Conservation (phyloP, 768 basidiomycete genomes). For the Omphalotus guepiniiformis region DNA sequence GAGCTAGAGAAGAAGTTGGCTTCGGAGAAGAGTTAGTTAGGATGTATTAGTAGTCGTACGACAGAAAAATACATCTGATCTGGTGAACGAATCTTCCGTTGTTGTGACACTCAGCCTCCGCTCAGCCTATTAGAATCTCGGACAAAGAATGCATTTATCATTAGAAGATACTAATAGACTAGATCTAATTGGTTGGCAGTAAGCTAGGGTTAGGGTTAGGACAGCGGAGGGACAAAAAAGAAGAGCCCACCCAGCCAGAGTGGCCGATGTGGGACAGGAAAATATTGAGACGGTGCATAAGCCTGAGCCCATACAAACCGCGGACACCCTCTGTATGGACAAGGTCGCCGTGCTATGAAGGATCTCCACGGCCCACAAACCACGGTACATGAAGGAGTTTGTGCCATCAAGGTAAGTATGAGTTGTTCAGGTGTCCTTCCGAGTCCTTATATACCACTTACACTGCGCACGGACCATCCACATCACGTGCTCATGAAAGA, state of each 20-base stretch:
- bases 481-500: neutral
- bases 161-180: too few species aligned
- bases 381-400: slow-evolving; percentile 6
- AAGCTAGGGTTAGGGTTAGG: slow-evolving; percentile 8
- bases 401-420: slow-evolving; percentile 12
- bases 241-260: slow-evolving; percentile 10
- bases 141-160: too few species aligned
- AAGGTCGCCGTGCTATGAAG: slow-evolving; percentile 10
- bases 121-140: too few species aligned
- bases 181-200: too few species aligned
- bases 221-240: neutral
- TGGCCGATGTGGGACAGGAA: slow-evolving; percentile 8
- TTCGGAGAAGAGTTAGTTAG: neutral
- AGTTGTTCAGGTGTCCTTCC: neutral
- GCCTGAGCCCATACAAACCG: slow-evolving; percentile 10
- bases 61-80: too few species aligned
- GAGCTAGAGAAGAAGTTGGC: neutral
- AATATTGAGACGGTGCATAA: slow-evolving; percentile 10
- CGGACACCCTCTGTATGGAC: too few species aligned
- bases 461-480: slow-evolving; percentile 1
- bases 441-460: neutral
- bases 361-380: slow-evolving; percentile 8
- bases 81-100: too few species aligned
- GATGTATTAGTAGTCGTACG: too few species aligned
- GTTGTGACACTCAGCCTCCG: too few species aligned